Base-by-base conservation (phyloP, 192 early-diverging fungal genomes). In the Neocallimastix lanati region DNA sequence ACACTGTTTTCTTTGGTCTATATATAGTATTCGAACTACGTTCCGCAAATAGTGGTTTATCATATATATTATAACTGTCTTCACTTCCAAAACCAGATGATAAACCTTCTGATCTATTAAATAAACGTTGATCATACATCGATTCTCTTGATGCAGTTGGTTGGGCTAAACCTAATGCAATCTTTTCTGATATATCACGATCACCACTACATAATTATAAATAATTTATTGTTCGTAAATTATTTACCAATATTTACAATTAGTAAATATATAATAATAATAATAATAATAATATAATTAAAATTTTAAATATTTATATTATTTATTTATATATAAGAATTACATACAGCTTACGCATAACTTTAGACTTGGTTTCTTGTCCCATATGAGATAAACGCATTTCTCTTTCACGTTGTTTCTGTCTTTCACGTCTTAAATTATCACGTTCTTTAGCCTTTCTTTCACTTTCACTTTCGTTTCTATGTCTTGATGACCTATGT, bases 111-210 rank as follows among this genome's bases (percentile, higher is more conserved):
- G 90, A 87, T 83, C 95, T 96, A 87, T 98, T 96, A 84, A 98
- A 99, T 77, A 99, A 85, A 76, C 98, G 91, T 76, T 94, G 89
- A 83, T 99, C 98, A 82, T 93, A 98, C 92, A 98, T 88, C 76
- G 93, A 91, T 77, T 99, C 98, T 83, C 92, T 92, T 40, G 92
- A 90, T 30, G 88, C 82, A 5, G 98, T 92, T 12, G 96, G 98
- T 80, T 96, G 94, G 28, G 96, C 97, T 78, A 98, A 85, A 28
- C 98, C 98, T 77, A 99, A 88, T 0, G 98, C 98, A 78, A 99
- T 94, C 84, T 97, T 98, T 86, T 99, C 98, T 0, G 96, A 98
- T 78, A 99, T 95, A 87, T 99, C 98, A 83, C 98, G 91, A 4
- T 91, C 91, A 82, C 88, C 83, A 35, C 92, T 77, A 40, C 1